phyloP scores from a whole-genome alignment of 352 stramenopile genomes.

The Phytophthora pistaciae region DNA sequence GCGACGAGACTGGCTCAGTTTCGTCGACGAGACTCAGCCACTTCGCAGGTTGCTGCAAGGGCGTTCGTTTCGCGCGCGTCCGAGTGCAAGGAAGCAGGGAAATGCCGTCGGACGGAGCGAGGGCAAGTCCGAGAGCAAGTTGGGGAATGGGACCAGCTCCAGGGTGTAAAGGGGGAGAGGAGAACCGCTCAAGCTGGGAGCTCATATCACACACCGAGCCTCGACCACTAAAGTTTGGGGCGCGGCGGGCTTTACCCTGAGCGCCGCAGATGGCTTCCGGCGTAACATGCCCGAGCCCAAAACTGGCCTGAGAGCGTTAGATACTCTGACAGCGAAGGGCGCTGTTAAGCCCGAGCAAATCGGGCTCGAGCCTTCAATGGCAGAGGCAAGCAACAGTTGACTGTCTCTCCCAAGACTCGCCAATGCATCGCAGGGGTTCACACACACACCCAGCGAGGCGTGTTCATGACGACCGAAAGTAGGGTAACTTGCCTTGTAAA shows the following conservation, averaged over 20 bases:
- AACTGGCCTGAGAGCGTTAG: conserved; percentile 31
- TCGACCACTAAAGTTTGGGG: conserved; percentile 41
- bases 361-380: conserved; percentile 16
- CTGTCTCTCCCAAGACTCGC: conserved; percentile 24
- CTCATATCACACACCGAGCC: not conserved
- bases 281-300: conserved; percentile 22
- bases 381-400: conserved; percentile 29
- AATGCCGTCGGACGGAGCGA: conserved; percentile 10
- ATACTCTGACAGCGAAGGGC: conserved; percentile 11
- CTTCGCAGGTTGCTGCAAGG: conserved; percentile 19
- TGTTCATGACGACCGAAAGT: not conserved
- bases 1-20: conserved; percentile 20
- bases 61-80: conserved; percentile 4
- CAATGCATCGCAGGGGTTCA: not conserved
- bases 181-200: not conserved
- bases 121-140: conserved; percentile 12
- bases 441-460: not conserved
- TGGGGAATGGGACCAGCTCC: conserved; percentile 3
- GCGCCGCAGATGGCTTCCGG: conserved; percentile 35
- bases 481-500: not conserved
- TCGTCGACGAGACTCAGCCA: conserved; percentile 19
- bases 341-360: conserved; percentile 30
- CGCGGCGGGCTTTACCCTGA: conserved; percentile 24
- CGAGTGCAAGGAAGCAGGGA: conserved; percentile 4
- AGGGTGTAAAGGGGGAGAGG: conserved; percentile 7